Conservation (phyloP, 352 stramenopile genomes). For the Pythium guiyangense region DNA sequence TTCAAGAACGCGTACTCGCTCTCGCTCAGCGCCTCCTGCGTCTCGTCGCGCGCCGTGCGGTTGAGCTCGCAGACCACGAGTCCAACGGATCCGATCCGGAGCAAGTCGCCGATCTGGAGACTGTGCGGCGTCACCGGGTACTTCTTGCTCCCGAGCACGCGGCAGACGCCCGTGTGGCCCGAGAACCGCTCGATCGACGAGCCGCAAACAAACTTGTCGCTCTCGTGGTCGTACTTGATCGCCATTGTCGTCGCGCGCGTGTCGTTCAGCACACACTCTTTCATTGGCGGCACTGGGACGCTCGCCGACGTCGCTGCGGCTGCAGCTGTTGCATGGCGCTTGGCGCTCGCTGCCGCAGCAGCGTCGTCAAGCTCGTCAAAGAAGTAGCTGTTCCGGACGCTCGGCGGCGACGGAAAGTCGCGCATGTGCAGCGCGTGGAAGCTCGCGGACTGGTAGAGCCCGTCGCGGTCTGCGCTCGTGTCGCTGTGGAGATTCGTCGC, state of each 20-base stretch:
- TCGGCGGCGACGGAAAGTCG: conserved; percentile 29
- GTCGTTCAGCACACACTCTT: conserved; percentile 82
- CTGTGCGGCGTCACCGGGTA: conserved; percentile 73
- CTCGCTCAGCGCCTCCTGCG: conserved; percentile 70
- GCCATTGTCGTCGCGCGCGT: conserved; percentile 72
- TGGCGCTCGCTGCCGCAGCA: neutral
- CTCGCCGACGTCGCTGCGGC: neutral
- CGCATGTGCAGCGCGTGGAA: conserved; percentile 58
- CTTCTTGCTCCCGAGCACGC: conserved; percentile 87
- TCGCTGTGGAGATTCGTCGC: neutral
- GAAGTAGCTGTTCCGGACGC: conserved; percentile 6
- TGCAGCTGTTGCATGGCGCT: neutral
- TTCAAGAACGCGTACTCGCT: conserved; percentile 87
- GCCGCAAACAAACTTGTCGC: conserved; percentile 78
- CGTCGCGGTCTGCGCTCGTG: conserved; percentile 20
- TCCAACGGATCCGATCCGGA: conserved; percentile 88
- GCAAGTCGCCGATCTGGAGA: conserved; percentile 75
- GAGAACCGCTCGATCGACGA: conserved; percentile 89
- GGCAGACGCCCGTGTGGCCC: conserved; percentile 87
- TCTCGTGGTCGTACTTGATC: conserved; percentile 58
- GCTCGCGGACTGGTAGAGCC: conserved; percentile 31
- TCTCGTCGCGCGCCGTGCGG: conserved; percentile 56
- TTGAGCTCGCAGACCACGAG: conserved; percentile 91
- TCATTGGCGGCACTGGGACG: conserved; percentile 37
- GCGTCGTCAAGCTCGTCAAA: conserved; percentile 5